Evolutionary conservation across 768 basidiomycete genomes (phyloP), one percentile per base, ranked within the genome.

Genomic region (Paxillus rubicundulus): DNA sequence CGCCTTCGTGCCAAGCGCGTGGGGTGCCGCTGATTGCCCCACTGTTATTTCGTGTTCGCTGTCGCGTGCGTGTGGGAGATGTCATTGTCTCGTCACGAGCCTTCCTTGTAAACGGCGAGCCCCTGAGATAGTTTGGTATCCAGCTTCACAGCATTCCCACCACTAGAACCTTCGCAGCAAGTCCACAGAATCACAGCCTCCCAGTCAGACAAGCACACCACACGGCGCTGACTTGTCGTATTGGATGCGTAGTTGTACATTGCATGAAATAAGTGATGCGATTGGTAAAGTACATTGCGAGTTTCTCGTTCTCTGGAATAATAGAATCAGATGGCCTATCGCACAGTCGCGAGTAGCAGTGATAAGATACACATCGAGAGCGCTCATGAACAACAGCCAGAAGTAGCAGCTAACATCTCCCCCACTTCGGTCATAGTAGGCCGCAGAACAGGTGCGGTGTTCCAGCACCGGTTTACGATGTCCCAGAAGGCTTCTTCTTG

Each of bases 391-490:
- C 47, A 52, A 8, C 49, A 47, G 20, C 44, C 60, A 14, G 20
- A 36, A 4, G 63, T 50, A 17, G 10, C 49, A 16, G 20, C 45
- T 47, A 69, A 24, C 50, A 47, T 30, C 45, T 39, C 45, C 18
- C 46, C 63, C 30, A 77, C 64, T 34, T 76, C 69, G 4, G 61
- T 54, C 78, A 82, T 81, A 20, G 63, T 65, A 6, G 78, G 80
- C 18, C 80, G 69, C 2, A 72, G 45, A 24, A 58, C 55, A 17
- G 65, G 67, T 14, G 72, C 69, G 27, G 61, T 54, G 41, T 64
- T 63, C 81, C 81, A 82, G 56, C 81, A 81, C 34, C 61, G 67
- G 46, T 77, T 72, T 44, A 82, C 59, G 41, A 74, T 67, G 12
- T 55, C 57, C 77, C 79, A 79, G 57, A 81, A 79, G 4, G 60